Evolutionary conservation across 371 early-diverging fungal species (phyloP), one percentile per base, ranked within the genome.

Genomic region (Mucor piriformis): DNA sequence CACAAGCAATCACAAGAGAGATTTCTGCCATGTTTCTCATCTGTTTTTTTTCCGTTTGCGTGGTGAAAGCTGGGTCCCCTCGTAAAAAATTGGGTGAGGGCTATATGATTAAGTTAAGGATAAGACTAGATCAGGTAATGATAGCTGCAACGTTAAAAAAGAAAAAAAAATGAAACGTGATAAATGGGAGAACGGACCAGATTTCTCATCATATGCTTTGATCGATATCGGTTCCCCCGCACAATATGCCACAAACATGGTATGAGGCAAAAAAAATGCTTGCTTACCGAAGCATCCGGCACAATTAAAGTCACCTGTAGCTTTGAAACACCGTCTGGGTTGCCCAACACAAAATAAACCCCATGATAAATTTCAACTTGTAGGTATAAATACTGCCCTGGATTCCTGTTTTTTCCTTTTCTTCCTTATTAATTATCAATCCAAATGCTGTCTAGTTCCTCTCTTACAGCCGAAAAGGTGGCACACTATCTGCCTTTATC

Each of bases 401-500:
- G 11, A 46, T 46, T 15, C 24, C 46, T 46, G 3, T 24, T 11
- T 44, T 23, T 46, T 46, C 15, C 12, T 24, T 20, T 24, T 46
- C 12, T 13, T 24, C 8, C 25, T 46, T 46, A 10, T 15, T 10
- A 10, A 24, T 12, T 11, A 24, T 10, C 8, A 46, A 24, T 12
- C 11, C 20, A 46, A 20, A 43, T 46, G 46, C 21, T 46, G 15
- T 21, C 46, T 13, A 24, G 13, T 46, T 46, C 46, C 7, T 23
- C 43, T 29, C 43, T 54, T 18, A 69, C 69, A 33, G 61, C 69
- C 29, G 69, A 69, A 40, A 64, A 61, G 8, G 69, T 69, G 23
- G 61, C 69, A n/a, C 57, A 69, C 23, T 64, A 43, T 61, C 35
- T 69, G 6, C 69, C 69, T 54, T 50, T 69, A 21, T 57, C 64